Conservation (phyloP, 2,329 filamentous ascomycete genomes). For the Talaromyces sp. region DNA sequence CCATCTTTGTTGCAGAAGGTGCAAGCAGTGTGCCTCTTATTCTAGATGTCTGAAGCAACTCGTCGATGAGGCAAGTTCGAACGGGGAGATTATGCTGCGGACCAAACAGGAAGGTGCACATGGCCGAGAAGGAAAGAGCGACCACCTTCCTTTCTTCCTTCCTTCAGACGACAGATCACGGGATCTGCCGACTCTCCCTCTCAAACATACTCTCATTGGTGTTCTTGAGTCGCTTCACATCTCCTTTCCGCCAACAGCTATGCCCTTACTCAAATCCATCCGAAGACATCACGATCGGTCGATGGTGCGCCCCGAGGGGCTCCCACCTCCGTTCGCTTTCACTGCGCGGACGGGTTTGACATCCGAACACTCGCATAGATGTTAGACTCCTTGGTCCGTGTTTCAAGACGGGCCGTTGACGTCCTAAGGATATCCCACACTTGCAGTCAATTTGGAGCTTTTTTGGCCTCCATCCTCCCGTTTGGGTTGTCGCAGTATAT, state of each 20-base stretch:
- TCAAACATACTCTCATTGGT: background rate
- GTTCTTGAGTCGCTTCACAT: background rate
- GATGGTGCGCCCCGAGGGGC: constrained; percentile 34
- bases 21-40: background rate
- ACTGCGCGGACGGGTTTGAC: constrained; percentile 39
- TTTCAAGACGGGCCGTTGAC: constrained; percentile 39
- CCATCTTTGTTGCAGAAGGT: background rate
- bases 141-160: background rate
- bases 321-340: constrained; percentile 41
- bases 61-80: background rate
- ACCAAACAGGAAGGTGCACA: background rate
- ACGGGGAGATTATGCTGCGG: background rate
- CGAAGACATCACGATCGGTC: constrained; percentile 41
- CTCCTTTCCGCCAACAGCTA: constrained; percentile 30
- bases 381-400: constrained; percentile 41
- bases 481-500: background rate
- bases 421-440: too few relatives aligned
- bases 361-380: constrained; percentile 40
- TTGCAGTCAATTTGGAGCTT: background rate
- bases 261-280: constrained; percentile 44
- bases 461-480: background rate
- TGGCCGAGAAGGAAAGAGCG: background rate
- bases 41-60: background rate
- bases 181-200: background rate
- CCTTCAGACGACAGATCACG: background rate